Base-by-base conservation (phyloP, 208 protist genomes). In the Leishmania mexicana region DNA sequence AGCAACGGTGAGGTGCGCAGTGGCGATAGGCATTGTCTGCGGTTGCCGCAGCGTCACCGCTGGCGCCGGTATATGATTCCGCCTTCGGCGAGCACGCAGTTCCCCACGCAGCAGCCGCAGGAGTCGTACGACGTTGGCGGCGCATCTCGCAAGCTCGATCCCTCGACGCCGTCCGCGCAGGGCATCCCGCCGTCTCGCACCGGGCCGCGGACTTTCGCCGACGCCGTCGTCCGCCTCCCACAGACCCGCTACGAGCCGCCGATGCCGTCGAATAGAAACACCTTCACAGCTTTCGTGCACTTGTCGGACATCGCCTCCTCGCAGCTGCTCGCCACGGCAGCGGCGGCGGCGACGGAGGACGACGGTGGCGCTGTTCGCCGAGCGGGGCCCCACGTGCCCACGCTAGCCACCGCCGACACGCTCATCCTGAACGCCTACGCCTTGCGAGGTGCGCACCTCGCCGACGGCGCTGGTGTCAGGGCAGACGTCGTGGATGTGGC, bases 181-280 rank as follows among this genome's bases (percentile, higher is more conserved):
- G 49, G 64, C 45, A 28, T 80, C 24, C 40, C 57, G 7, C 81
- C 68, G 62, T 53, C 65, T 7, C 42, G 81, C 8, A 68, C 45
- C 64, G 42, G 1, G 54, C 68, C 74, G 24, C 24, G 54, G 7
- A 40, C 64, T 3, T 71, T 76, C 10, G 47, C 35, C 13, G 81
- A 84, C 21, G 19, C 3, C 58, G n/a, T 38, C 8, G 21, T 2
- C 3, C 45, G 81, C 3, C 38, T 80, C 47, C 76, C 75, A 7
- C 76, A 31, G n/a, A 57, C 81, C 1, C 75, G 70, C 5, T 84
- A 84, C 70, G 81, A 84, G 76, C 81, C 81, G 35, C 81, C 81
- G 10, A 84, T 84, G 81, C 76, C 76, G 81, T 84, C 76, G 4
- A 84, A 84, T 64, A 21, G 40, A 4, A 84, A 84, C 76, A 77